Base-by-base conservation (phyloP, 345 rosid genomes). In the Citrus reticulata region DNA sequence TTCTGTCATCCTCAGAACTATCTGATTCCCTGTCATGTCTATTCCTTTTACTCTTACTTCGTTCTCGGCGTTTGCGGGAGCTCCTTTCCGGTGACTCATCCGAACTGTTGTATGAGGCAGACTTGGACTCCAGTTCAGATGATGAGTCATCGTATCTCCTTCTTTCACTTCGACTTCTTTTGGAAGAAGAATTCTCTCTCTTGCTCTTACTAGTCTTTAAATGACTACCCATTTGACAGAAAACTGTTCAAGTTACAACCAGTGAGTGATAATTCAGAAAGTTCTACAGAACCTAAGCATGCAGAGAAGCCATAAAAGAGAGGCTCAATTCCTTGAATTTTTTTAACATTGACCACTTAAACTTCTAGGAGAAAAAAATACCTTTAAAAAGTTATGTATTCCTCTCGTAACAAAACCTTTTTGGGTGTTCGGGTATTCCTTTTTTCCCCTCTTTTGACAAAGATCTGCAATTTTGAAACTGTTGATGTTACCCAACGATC, bases 1-100 rank as follows among this genome's bases (percentile, higher is more conserved):
- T 76, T 7, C 81, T 74, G 59, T 83, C 88, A 70, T 83, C 89
- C 20, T 60, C 78, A 5, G 89, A 84, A 61, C 80, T 85, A 68
- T 67, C 80, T 10, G 78, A 81, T 70, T 55, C 74, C 57, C 9
- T 51, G 37, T 74, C 72, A 61, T 72, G 77, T 22, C 88, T 75
- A 17, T 82, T 78, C 64, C 87, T 79, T 63, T 76, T 81, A 68
- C 82, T 51, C 59, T 74, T 57, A 27, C 82, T 81, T 67, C 65
- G 72, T 24, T 70, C 80, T 13, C 79, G 72, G 57, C 51, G 85
- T 25, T 73, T 79, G 65, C 70, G 22, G 32, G 90, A 87, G 49
- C 86, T 76, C 81, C 88, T 84, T 54, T 69, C 58, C 0, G 85
- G 86, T 25, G 89, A 79, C 2, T 51, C 61, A 19, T 78, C 83